Conservation (phyloP, 352 stramenopile species). For the Nothophytophthora sp. region DNA sequence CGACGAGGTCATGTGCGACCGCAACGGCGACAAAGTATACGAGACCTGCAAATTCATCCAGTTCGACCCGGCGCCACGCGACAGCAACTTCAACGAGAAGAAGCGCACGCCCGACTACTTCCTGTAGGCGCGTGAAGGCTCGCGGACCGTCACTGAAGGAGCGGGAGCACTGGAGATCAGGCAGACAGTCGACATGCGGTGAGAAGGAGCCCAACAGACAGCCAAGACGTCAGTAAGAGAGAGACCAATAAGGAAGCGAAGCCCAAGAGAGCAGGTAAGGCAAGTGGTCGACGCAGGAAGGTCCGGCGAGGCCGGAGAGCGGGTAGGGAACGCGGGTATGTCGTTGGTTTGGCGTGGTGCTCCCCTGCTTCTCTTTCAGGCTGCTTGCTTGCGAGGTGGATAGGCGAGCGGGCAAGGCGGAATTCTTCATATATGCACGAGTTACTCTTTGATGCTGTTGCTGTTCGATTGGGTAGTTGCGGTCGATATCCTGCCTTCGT, state of each 20-base stretch:
- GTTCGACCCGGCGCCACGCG: slow-evolving; percentile 88
- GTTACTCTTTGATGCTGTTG: slow-evolving; percentile 20
- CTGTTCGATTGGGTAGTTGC: not conserved
- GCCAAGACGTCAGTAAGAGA: slow-evolving; percentile 15
- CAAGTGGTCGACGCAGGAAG: not conserved
- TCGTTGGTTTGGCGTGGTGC: slow-evolving; percentile 12
- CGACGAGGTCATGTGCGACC: slow-evolving; percentile 90
- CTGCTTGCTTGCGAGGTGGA: slow-evolving; percentile 15
- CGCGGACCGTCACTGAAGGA: not conserved
- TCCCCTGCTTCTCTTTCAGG: slow-evolving; percentile 17
- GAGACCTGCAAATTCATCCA: slow-evolving; percentile 94
- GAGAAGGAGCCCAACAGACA: not conserved
- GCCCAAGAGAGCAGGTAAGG: not conserved
- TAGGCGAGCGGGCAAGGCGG: slow-evolving; percentile 11
- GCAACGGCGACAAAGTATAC: slow-evolving; percentile 88
- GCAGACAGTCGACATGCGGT: not conserved
- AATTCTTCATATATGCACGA: slow-evolving; percentile 47
- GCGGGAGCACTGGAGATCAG: not conserved
- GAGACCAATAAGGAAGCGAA: slow-evolving; percentile 20
- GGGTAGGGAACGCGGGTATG: slow-evolving; percentile 1
- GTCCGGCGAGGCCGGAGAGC: slow-evolving; percentile 2
- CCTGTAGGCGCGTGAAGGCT: slow-evolving; percentile 50
- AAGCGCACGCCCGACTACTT: slow-evolving; percentile 94
- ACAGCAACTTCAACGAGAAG: slow-evolving; percentile 93
- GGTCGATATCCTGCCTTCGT: not conserved